Conservation (phyloP, 2,329 filamentous ascomycete species). For the Fusarium sp. region DNA sequence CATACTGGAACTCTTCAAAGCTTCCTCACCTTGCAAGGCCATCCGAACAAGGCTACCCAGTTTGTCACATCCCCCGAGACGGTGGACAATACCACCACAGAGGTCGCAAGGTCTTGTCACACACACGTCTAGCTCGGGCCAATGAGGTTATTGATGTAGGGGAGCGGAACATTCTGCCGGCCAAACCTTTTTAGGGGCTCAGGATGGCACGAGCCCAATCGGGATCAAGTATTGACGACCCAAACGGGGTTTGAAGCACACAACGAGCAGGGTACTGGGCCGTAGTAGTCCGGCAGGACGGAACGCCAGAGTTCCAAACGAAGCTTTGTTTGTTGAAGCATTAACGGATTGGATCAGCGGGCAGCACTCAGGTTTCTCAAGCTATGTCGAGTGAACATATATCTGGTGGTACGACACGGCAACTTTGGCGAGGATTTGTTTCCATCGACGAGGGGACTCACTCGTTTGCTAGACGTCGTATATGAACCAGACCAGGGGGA, state of each 20-base stretch:
- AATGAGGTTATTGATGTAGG: slow-evolving; percentile 27
- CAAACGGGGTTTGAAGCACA: slow-evolving; percentile 17
- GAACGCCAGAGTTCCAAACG: slow-evolving; percentile 18
- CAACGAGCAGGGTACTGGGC: slow-evolving; percentile 17
- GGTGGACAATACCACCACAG: slow-evolving; percentile 21
- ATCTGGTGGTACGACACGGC: background rate
- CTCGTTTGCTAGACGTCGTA: background rate
- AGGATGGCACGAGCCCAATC: slow-evolving; percentile 26
- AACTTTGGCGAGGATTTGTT: background rate
- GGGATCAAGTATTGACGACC: slow-evolving; percentile 23
- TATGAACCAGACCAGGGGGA: background rate
- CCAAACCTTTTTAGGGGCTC: slow-evolving; percentile 24
- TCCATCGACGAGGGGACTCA: background rate
- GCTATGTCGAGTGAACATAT: background rate
- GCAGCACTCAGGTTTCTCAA: background rate
- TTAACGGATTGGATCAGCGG: background rate
- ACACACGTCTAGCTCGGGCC: slow-evolving; percentile 30
- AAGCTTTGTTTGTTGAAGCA: slow-evolving; percentile 5
- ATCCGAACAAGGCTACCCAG: slow-evolving; percentile 8
- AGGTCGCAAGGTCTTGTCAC: slow-evolving; percentile 31
- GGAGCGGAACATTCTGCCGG: slow-evolving; percentile 22
- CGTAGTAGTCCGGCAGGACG: slow-evolving; percentile 26
- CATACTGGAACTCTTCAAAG: background rate
- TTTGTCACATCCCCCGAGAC: slow-evolving; percentile 14
- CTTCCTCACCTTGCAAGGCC: slow-evolving; percentile 12